Conservation (phyloP, 2,329 filamentous ascomycete genomes). For the Alternaria gansuensis region DNA sequence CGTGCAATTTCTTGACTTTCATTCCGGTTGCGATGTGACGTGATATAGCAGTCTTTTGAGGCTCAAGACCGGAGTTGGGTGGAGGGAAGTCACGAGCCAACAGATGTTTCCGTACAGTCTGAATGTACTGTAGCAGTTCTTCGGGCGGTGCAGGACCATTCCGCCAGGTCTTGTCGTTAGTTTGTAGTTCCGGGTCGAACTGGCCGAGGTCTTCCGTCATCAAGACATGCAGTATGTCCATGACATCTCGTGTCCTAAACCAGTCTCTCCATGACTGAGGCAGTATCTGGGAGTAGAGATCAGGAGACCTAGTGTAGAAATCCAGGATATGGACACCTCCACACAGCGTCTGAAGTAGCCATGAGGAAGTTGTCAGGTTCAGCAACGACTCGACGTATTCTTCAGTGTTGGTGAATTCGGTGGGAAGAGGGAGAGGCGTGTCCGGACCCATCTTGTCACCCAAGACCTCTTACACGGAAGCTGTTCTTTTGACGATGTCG, state of each 20-base stretch:
- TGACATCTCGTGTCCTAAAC: slow-evolving; percentile 74
- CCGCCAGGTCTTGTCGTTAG: slow-evolving; percentile 51
- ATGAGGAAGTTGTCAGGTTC: slow-evolving; percentile 75
- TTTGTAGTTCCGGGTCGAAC: slow-evolving; percentile 28
- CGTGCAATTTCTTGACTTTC: slow-evolving; percentile 95
- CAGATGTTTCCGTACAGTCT: slow-evolving; percentile 73
- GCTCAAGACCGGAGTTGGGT: slow-evolving; percentile 30
- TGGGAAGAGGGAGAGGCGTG: slow-evolving; percentile 70
- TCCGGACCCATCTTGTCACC: slow-evolving; percentile 57
- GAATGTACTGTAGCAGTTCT: slow-evolving; percentile 76
- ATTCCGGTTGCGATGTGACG: slow-evolving; percentile 84
- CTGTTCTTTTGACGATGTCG: background rate
- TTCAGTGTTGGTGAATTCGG: slow-evolving; percentile 74
- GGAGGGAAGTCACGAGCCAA: slow-evolving; percentile 68
- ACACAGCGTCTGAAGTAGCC: slow-evolving; percentile 85
- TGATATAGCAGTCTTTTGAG: slow-evolving; percentile 67
- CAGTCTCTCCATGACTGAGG: slow-evolving; percentile 84
- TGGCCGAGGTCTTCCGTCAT: slow-evolving; percentile 76
- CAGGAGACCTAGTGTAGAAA: slow-evolving; percentile 87
- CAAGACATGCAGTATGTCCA: slow-evolving; percentile 80
- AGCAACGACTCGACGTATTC: slow-evolving; percentile 82
- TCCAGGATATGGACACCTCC: slow-evolving; percentile 97
- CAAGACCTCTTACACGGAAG: slow-evolving; percentile 17
- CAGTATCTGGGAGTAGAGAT: slow-evolving; percentile 80
- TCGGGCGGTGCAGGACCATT: slow-evolving; percentile 57